Base-by-base conservation (phyloP, 345 rosid genomes). In the Hibiscus trionum region DNA sequence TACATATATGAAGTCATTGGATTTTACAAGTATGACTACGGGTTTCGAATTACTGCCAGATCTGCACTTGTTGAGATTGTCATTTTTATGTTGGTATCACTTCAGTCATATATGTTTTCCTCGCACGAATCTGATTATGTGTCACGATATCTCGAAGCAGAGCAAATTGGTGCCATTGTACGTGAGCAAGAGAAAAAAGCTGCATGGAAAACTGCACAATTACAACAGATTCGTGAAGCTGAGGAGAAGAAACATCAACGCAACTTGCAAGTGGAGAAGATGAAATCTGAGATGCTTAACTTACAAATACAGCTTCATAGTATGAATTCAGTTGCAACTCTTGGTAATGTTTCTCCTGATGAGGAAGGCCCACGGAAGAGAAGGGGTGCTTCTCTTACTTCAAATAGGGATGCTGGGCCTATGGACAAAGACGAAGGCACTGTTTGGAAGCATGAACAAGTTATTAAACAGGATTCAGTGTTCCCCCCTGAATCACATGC, bases 281-380 rank as follows among this genome's bases (percentile, higher is more conserved):
- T 95, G 88, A 95, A 95, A 77, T 90, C 98, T 52, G 99, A 95
- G 84, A 92, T 95, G 99, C 90, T 92, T 58, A 95, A 90, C 86
- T 79, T 92, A 79, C 97, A 90, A 78, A 87, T 78, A 79, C 90
- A 95, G 85, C 96, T 95, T 76, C 96, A 89, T 73, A 80, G 83
- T 77, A 78, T 83, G 79, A 88, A 79, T 74, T 76, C 91, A 56
- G 78, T 76, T 75, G 80, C 83, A 60, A 81, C 79, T 67, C 68
- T 74, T 63, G 84, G 77, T 58, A 73, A 72, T 46, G 17, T 72
- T 77, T 82, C 96, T 80, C 91, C 89, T 50, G 76, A 72, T 76
- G 79, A 81, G 33, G 88, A 79, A 81, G 97, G 98, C 72, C 81
- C 88, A 70, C 85, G 93, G 39, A 90, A 86, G 84, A 91, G 98